Conservation (phyloP, 2,329 filamentous ascomycete species). For the Claviceps purpurea region DNA sequence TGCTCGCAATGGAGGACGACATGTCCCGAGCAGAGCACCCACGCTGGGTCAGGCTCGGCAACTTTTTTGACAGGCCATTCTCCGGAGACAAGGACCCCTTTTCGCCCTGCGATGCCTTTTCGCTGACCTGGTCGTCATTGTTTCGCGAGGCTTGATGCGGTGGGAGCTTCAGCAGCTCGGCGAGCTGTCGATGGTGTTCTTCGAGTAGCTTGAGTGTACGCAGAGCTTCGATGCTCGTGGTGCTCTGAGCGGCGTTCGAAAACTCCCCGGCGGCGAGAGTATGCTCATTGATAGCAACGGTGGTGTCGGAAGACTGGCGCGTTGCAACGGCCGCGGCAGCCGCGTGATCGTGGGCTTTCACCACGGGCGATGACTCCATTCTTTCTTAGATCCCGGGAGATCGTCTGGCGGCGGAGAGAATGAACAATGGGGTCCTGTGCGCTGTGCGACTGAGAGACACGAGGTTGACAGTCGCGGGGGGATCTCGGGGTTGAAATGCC, state of each 20-base stretch:
- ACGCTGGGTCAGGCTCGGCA: conserved; percentile 24
- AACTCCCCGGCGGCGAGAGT: conserved; percentile 81
- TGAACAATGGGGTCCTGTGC: too few relatives aligned
- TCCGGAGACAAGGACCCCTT: conserved; percentile 10
- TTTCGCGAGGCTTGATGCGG: conserved; percentile 27
- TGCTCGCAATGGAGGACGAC: conserved; percentile 75
- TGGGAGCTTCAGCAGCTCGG: conserved; percentile 65
- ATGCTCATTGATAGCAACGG: conserved; percentile 77
- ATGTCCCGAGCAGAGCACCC: conserved; percentile 51
- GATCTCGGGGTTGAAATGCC: too few relatives aligned
- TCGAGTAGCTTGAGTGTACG: conserved; percentile 77
- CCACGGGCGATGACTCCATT: conserved; percentile 26
- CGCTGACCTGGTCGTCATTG: conserved; percentile 10
- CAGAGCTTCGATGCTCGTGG: conserved; percentile 56
- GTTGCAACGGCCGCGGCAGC: conserved; percentile 72
- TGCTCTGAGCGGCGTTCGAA: conserved; percentile 63
- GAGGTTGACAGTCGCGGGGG: too few relatives aligned
- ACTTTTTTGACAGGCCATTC: conserved; percentile 9
- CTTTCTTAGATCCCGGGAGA: too few relatives aligned
- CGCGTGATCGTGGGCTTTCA: conserved; percentile 76
- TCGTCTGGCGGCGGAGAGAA: too few relatives aligned
- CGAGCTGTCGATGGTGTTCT: conserved; percentile 73
- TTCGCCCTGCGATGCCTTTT: conserved; percentile 12
- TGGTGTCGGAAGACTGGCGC: conserved; percentile 59
- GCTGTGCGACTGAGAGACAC: too few relatives aligned